Percentiles rank a stretch among this genome's conserved stretches.
Evolutionary conservation across 352 stramenopile genomes (phyloP).

Genomic region (Phytopythium boreale): DNA sequence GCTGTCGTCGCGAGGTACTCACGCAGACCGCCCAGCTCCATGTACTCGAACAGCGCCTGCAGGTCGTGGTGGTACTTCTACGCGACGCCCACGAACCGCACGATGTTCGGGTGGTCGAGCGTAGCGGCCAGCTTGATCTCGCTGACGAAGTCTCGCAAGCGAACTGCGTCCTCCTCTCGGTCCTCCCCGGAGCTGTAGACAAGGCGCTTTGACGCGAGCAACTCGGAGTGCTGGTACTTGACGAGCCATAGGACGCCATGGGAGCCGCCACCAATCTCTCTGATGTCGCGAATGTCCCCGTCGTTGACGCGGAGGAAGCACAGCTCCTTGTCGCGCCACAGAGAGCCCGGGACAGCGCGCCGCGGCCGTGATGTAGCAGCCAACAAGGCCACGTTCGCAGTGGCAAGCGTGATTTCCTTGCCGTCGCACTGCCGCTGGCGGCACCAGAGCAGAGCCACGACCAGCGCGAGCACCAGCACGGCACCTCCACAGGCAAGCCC

Average conservation of each 20-base stretch:
- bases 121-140: slow-evolving; percentile 71
- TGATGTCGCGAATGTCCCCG: slow-evolving; percentile 44
- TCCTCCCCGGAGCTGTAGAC: slow-evolving; percentile 15
- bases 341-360: slow-evolving; percentile 2
- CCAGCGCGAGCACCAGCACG: not conserved
- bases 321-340: slow-evolving; percentile 42
- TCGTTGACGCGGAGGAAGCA: slow-evolving; percentile 29
- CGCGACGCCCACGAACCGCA: slow-evolving; percentile 60
- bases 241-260: slow-evolving; percentile 41
- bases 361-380: not conserved
- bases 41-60: slow-evolving; percentile 71
- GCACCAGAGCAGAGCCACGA: not conserved
- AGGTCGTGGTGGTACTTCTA: slow-evolving; percentile 57
- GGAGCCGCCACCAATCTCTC: slow-evolving; percentile 34
- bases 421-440: not conserved
- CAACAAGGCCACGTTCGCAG: not conserved
- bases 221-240: slow-evolving; percentile 25
- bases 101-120: slow-evolving; percentile 63
- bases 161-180: not conserved
- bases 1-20: slow-evolving; percentile 22
- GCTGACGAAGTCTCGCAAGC: slow-evolving; percentile 41
- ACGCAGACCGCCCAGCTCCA: slow-evolving; percentile 56
- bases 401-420: not conserved
- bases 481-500: not conserved
- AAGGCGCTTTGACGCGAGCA: slow-evolving; percentile 38